phyloP scores from a whole-genome alignment of 1,139 yeast genomes.

The Scheffersomyces titani region DNA sequence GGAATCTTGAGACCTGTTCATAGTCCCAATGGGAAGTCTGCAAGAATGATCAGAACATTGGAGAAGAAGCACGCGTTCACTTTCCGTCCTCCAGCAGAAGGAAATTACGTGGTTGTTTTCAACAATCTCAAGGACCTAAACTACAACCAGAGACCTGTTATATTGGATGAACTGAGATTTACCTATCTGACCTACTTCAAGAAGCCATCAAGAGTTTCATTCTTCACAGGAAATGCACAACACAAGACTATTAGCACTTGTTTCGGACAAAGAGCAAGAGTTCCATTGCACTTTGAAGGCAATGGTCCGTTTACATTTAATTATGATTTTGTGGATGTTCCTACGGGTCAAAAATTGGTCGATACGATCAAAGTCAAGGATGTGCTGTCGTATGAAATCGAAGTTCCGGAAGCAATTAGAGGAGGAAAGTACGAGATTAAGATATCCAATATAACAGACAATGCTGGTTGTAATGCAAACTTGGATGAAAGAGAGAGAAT shows the following conservation, averaged over 20 bases:
- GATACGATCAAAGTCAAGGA: slow-evolving; percentile 47
- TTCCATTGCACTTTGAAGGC: slow-evolving; percentile 69
- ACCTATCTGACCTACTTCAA: slow-evolving; percentile 55
- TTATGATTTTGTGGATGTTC: slow-evolving; percentile 51
- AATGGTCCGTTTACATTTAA: slow-evolving; percentile 73
- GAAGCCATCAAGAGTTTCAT: slow-evolving; percentile 46
- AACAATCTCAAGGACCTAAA: slow-evolving; percentile 55
- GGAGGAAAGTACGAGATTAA: slow-evolving; percentile 75
- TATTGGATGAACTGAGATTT: slow-evolving; percentile 33
- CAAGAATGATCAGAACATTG: slow-evolving; percentile 25
- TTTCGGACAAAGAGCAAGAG: slow-evolving; percentile 34
- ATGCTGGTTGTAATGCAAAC: slow-evolving; percentile 68
- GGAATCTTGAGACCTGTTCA: slow-evolving; percentile 34
- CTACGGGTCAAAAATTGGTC: slow-evolving; percentile 36
- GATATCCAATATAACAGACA: slow-evolving; percentile 67
- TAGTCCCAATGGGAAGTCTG: slow-evolving; percentile 30
- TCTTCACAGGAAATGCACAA: slow-evolving; percentile 18
- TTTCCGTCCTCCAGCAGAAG: slow-evolving; percentile 80
- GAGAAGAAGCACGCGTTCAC: slow-evolving; percentile 44
- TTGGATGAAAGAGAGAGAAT: slow-evolving; percentile 41
- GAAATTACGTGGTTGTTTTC: slow-evolving; percentile 75
- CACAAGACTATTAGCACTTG: slow-evolving; percentile 33
- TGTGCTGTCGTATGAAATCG: slow-evolving; percentile 44
- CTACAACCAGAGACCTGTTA: slow-evolving; percentile 39
- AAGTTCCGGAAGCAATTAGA: slow-evolving; percentile 52